These are phyloP conservation scores for Dittrichia graveolens DNA, from an alignment of 129 eudicot genomes.

Conservation along the genomic window DNA sequence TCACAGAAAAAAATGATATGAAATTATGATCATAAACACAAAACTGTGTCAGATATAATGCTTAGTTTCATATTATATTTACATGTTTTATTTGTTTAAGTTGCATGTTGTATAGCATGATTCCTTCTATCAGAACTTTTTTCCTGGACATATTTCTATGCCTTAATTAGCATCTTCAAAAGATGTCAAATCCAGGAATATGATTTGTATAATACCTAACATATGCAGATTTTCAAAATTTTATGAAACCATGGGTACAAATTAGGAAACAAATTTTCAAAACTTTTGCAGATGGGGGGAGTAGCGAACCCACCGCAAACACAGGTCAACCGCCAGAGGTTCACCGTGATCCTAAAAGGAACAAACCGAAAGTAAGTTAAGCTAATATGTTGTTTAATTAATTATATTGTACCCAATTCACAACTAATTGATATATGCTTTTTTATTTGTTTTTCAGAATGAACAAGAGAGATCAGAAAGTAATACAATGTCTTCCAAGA, in stretches of 20 bases:
- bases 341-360: slow-evolving; percentile 13
- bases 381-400: background rate
- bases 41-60: too few species aligned
- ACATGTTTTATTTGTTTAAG: too few species aligned
- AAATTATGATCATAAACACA: too few species aligned
- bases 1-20: too few species aligned
- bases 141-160: background rate
- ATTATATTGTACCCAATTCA: background rate
- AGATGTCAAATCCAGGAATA: background rate
- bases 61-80: background rate
- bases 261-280: slow-evolving; percentile 19
- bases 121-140: too few species aligned
- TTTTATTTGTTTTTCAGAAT: slow-evolving; percentile 33
- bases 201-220: slow-evolving; percentile 2
- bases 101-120: too few species aligned
- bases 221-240: slow-evolving; percentile 19
- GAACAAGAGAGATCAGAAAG: slow-evolving; percentile 34
- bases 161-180: background rate
- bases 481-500: slow-evolving; percentile 35
- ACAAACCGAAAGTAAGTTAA: slow-evolving; percentile 27
- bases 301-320: slow-evolving; percentile 10
- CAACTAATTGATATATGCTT: background rate
- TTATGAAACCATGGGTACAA: slow-evolving; percentile 16
- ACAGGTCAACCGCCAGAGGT: slow-evolving; percentile 18
- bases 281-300: slow-evolving; percentile 30